Percentiles rank a stretch among this genome's conserved stretches.
Evolutionary conservation across 208 protist species (phyloP).

Genomic region (Acanthamoeba divionensis): DNA sequence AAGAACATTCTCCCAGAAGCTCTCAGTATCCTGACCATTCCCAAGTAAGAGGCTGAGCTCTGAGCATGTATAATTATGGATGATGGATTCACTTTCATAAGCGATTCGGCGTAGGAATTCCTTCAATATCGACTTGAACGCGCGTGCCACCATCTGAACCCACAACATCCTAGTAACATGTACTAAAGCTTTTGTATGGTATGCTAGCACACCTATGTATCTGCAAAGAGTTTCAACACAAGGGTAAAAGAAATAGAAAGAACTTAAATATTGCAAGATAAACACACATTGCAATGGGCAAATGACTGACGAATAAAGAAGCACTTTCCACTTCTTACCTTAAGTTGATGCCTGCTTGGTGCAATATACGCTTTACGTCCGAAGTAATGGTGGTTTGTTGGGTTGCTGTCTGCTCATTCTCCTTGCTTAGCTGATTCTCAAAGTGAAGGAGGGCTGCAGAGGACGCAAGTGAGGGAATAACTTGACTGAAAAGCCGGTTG

Average conservation of each 20-base stretch:
- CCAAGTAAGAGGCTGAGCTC: background rate
- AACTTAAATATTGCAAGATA: background rate
- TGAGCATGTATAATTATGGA: background rate
- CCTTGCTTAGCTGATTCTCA: background rate
- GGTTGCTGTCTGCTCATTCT: background rate
- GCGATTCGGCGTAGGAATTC: slow-evolving; percentile 15
- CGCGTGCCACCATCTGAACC: slow-evolving; percentile 1
- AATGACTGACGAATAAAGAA: background rate
- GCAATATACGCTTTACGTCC: background rate
- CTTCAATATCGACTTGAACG: slow-evolving; percentile 8
- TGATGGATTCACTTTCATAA: background rate
- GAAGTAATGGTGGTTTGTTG: no score
- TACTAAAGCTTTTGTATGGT: background rate
- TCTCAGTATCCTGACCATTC: background rate
- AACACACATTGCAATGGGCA: background rate
- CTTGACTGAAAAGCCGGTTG: background rate
- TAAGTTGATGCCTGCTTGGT: slow-evolving; percentile 35
- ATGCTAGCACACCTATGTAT: background rate
- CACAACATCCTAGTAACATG: background rate
- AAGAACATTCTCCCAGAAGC: background rate
- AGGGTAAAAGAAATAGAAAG: background rate
- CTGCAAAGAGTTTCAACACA: background rate
- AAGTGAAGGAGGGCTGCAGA: background rate
- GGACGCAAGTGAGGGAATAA: background rate
- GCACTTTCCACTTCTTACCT: background rate